These are phyloP conservation scores for Talaromyces marneffei DNA, from an alignment of 2,329 filamentous ascomycete species.

Conservation along the genomic window DNA sequence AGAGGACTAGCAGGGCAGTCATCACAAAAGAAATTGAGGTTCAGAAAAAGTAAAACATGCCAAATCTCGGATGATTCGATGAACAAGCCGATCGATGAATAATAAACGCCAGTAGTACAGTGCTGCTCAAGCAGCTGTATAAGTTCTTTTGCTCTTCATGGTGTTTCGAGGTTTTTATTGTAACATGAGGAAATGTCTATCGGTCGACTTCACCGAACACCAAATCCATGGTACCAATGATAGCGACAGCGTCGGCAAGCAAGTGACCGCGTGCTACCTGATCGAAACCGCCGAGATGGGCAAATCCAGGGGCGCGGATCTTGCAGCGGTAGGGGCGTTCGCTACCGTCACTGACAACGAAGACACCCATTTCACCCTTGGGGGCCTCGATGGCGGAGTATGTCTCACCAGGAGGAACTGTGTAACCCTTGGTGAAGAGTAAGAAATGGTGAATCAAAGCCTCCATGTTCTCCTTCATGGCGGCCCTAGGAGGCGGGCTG, in stretches of 20 bases:
- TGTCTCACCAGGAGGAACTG: conserved; percentile 93
- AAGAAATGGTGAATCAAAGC: conserved; percentile 98
- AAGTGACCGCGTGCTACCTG: conserved; percentile 88
- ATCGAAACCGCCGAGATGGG: conserved; percentile 89
- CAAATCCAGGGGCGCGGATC: conserved; percentile 94
- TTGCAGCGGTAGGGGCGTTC: conserved; percentile 97
- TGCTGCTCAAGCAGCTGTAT: conserved; percentile 12
- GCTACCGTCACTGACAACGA: conserved; percentile 88
- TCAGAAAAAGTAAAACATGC: conserved; percentile 17
- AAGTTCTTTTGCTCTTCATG: conserved; percentile 4
- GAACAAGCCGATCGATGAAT: conserved; percentile 19
- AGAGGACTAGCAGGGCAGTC: conserved; percentile 15
- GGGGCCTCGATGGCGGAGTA: conserved; percentile 98
- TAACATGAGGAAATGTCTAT: conserved; percentile 27
- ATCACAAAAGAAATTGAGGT: conserved; percentile 16
- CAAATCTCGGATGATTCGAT: conserved; percentile 22
- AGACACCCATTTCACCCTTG: conserved; percentile 99
- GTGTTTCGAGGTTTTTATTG: conserved; percentile 5
- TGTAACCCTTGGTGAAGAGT: conserved; percentile 96
- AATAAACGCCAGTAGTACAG: conserved; percentile 32
- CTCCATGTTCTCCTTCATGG: conserved; percentile 99
- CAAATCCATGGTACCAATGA: conserved; percentile 82
- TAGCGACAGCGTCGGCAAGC: conserved; percentile 91
- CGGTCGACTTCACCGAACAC: conserved; percentile 70
- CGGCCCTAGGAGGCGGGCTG: conserved; percentile 84